Conservation (phyloP, 2,329 filamentous ascomycete species). For the Sordariomycetes sp. region DNA sequence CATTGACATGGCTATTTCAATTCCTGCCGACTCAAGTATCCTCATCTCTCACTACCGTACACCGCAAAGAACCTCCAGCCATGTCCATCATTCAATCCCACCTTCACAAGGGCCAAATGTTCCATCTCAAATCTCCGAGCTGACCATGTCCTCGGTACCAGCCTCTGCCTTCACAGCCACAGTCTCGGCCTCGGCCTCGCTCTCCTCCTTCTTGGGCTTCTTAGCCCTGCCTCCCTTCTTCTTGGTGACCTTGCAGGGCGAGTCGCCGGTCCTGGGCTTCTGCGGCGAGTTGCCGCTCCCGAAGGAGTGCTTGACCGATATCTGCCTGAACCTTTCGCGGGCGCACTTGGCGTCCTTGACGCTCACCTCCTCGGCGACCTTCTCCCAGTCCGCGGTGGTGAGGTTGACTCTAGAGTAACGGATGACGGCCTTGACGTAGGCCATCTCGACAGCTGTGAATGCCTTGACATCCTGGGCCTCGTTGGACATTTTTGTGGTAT, state of each 20-base stretch:
- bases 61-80: background rate
- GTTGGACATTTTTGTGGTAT: background rate
- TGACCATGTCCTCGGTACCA: background rate
- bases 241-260: background rate
- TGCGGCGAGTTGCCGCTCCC: background rate
- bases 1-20: background rate
- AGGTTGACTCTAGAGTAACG: constrained; percentile 29
- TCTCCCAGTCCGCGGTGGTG: constrained; percentile 27
- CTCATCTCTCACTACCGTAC: background rate
- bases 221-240: background rate
- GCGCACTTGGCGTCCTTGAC: constrained; percentile 31
- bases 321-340: constrained; percentile 28
- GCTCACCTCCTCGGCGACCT: constrained; percentile 21
- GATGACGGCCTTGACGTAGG: constrained; percentile 16
- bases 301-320: constrained; percentile 29
- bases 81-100: background rate
- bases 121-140: background rate
- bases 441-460: constrained; percentile 23
- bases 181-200: background rate
- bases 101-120: background rate
- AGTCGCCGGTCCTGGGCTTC: too few species aligned
- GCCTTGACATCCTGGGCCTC: background rate
- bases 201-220: background rate
- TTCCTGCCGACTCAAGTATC: background rate
- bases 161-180: background rate